Evolutionary conservation across 345 rosid species (phyloP).

Genomic region (Gossypium sturtianum): DNA sequence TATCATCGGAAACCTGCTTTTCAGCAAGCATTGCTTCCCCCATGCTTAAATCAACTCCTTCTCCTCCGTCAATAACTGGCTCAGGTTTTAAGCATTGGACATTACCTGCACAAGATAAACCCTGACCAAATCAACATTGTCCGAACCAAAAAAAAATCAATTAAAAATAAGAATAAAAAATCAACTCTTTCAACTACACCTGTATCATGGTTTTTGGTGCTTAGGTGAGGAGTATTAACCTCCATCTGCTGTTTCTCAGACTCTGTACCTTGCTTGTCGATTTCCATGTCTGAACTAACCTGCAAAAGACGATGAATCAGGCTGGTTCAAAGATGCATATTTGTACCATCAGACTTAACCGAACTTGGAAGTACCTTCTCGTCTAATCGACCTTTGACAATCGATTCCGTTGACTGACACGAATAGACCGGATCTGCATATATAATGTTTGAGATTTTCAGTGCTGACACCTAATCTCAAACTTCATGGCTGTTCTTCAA

Average conservation of each 20-base stretch:
- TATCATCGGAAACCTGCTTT: constrained; percentile 14
- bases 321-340: background rate
- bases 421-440: constrained; percentile 35
- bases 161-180: constrained; percentile 26
- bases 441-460: constrained; percentile 33
- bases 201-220: constrained; percentile 15
- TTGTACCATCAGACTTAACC: constrained; percentile 5
- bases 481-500: constrained; percentile 35
- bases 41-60: constrained; percentile 12
- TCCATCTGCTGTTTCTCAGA: constrained; percentile 17
- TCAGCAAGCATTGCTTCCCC: constrained; percentile 12
- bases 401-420: constrained; percentile 26
- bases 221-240: constrained; percentile 7
- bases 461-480: constrained; percentile 28
- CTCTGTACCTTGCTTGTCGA: constrained; percentile 22
- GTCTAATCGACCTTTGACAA: constrained; percentile 14
- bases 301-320: constrained; percentile 12
- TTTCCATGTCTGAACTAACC: constrained; percentile 28
- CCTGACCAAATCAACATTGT: constrained; percentile 35
- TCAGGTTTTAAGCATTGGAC: constrained; percentile 25
- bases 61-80: constrained; percentile 14
- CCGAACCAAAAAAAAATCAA: constrained; percentile 15
- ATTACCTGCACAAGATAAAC: constrained; percentile 35
- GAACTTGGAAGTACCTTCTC: constrained; percentile 17
- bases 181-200: constrained; percentile 32